Percentiles rank a stretch among this genome's conserved stretches.
These are phyloP conservation scores for Clathrospora elynae DNA, from an alignment of 2,329 filamentous ascomycete genomes.

Conservation along the genomic window DNA sequence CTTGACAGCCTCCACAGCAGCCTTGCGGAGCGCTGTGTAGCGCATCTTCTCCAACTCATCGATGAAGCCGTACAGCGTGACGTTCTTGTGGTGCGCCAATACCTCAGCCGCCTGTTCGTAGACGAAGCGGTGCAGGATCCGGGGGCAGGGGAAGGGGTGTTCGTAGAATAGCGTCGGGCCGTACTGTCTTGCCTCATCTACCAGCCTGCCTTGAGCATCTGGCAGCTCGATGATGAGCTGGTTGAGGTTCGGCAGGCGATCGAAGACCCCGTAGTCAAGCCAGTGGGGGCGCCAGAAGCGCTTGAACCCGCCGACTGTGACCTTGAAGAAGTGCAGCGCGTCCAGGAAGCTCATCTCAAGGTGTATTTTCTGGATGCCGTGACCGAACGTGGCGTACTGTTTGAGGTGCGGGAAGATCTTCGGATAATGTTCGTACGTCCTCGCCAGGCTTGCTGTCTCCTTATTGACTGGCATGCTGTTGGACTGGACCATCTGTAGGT, in stretches of 20 bases:
- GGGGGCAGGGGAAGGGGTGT: conserved; percentile 23
- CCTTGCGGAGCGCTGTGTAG: conserved; percentile 9
- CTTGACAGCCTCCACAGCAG: conserved; percentile 6
- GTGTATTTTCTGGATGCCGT: conserved; percentile 33
- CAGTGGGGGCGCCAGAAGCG: neutral
- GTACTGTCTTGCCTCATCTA: conserved; percentile 1
- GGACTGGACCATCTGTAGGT: conserved; percentile 19
- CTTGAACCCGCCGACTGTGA: conserved; percentile 20
- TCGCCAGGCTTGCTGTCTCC: conserved; percentile 6
- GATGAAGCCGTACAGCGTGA: conserved; percentile 26
- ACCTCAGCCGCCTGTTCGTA: conserved; percentile 31
- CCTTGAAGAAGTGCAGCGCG: conserved; percentile 37
- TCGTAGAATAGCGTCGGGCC: conserved; percentile 28
- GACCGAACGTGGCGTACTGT: conserved; percentile 30
- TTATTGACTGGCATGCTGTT: conserved; percentile 16
- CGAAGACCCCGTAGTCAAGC: conserved; percentile 26
- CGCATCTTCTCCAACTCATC: conserved; percentile 22
- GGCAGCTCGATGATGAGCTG: conserved; percentile 30
- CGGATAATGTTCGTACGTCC: conserved; percentile 24
- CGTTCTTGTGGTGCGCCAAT: conserved; percentile 11
- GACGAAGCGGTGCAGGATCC: conserved; percentile 29
- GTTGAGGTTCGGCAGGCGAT: conserved; percentile 28
- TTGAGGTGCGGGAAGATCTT: conserved; percentile 29
- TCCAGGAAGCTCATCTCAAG: conserved; percentile 26
- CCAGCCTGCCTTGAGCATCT: conserved; percentile 2